Evolutionary conservation across 345 rosid genomes (phyloP), one percentile per base, ranked within the genome.

Genomic region (Fremontodendron californicum): DNA sequence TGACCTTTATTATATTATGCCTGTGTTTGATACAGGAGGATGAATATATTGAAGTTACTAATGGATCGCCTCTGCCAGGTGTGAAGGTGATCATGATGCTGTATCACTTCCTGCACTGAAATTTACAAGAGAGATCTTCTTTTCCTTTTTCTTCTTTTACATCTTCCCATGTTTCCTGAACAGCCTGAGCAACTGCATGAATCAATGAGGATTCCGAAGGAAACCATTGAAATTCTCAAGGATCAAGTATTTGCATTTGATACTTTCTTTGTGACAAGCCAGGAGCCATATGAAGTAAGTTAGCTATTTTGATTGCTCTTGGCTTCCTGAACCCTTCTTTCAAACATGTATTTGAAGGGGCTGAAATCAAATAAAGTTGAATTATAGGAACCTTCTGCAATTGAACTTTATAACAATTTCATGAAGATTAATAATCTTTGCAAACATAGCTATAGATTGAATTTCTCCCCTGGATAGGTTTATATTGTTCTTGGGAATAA

Each of bases 211-310:
- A 91, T 94, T 79, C 83, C 94, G 18, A 94, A 94, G 79, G 92
- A 83, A 85, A 91, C 94, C 65, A 86, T 92, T 61, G 94, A 88
- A 63, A 85, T 91, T 77, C 91, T 94, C 8, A 94, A 85, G 87
- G 92, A 89, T 45, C 97, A 91, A 92, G 97, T 92, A 77, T 94
- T 94, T 57, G 98, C 94, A 35, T 94, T 94, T 80, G 98, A 94
- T 80, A 92, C 97, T 12, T 92, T 91, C 80, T 94, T 92, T 66
- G 98, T 94, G 75, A 94, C 98, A 58, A 92, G 92, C 84, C 93
- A 94, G 82, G 98, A 92, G 83, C 98, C 97, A 57, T 94, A 92
- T 82, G 96, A 92, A 94, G 98, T 92, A 83, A 84, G 90, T 42
- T 67, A 37, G 52, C 45, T 18, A 31, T 40, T 70, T 49, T 31